Base-by-base conservation (phyloP, 2,329 filamentous ascomycete genomes). In the Aspergillus neotritici region DNA sequence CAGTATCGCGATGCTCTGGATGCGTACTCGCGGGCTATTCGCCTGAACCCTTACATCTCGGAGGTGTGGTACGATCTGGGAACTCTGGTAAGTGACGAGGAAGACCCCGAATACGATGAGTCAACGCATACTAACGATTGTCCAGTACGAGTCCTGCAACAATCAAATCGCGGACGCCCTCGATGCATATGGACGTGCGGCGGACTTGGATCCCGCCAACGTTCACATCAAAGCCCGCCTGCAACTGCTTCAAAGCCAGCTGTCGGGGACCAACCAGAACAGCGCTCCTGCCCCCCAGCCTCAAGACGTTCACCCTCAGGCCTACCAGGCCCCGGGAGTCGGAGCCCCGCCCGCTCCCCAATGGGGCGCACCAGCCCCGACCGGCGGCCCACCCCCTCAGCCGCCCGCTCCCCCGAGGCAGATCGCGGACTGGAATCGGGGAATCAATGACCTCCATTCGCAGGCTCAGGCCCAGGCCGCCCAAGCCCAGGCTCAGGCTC, bases 41-140 rank as follows among this genome's bases (percentile, higher is more conserved):
- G 93, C 43, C 71, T 98, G 57, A 98, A 97, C 64, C 93, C 93
- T 4, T 96, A 94, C 73, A 97, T 98, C 52, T 96, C 90, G 2
- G 93, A 98, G 67, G 93, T 98, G 40, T 98, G 93, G 93, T 98
- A 97, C 67, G 93, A 98, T 67, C 75, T 98, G 31, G 93, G 93
- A 50, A 98, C 93, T 57, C 63, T 98, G 74, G 87, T 94, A 79
- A 75, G 85, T 78, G 10, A 25, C 4, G 21, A 9, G 7, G 12
- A 9, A 13, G 13, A 11, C 31, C n/a, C 28, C 6, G n/a, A 16
- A 30, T 33, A 13, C 14, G 7, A 36, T 33, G 16, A 29, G 12
- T 21, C 30, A 25, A 25, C 3, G 7, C 21, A 15, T 31, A 14
- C 43, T 49, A 41, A 53, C 40, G 3, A 14, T 29, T 38, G 40